Percentiles rank a stretch among this genome's conserved stretches.
Evolutionary conservation across 2,329 filamentous ascomycete species (phyloP).

Genomic region (Clarireedia homoeocarpa): DNA sequence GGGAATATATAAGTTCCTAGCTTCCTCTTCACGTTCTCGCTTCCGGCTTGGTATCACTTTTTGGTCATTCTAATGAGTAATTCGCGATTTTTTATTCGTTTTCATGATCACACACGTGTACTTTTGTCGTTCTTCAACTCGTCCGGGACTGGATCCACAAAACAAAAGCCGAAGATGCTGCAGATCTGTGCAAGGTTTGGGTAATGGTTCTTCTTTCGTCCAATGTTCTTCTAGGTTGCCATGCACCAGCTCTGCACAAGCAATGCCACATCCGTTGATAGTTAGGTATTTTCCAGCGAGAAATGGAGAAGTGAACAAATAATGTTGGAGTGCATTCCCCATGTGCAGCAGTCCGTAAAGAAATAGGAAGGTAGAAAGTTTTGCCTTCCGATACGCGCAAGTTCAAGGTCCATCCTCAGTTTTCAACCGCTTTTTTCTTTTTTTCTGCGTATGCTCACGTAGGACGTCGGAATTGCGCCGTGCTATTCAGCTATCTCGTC

Average conservation of each 20-base stretch:
- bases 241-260: neutral
- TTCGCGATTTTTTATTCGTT: too few species aligned
- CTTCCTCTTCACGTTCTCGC: too few species aligned
- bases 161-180: too few species aligned
- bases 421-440: neutral
- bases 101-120: too few species aligned
- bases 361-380: constrained; percentile 7
- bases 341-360: neutral
- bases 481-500: neutral
- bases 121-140: too few species aligned
- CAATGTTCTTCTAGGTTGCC: neutral
- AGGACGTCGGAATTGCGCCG: neutral
- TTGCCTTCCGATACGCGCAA: neutral
- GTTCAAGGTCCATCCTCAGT: neutral
- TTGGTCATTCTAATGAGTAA: too few species aligned
- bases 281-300: neutral
- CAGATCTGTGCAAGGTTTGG: too few species aligned
- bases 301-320: neutral
- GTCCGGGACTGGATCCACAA: too few species aligned
- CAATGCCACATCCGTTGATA: neutral
- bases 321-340: neutral
- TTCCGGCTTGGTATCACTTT: too few species aligned
- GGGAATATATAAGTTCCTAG: too few species aligned
- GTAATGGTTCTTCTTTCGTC: neutral
- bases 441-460: neutral